Evolutionary conservation across 2,329 filamentous ascomycete species (phyloP), one percentile per base, ranked within the genome.

Genomic region (Ascomycota sp.): DNA sequence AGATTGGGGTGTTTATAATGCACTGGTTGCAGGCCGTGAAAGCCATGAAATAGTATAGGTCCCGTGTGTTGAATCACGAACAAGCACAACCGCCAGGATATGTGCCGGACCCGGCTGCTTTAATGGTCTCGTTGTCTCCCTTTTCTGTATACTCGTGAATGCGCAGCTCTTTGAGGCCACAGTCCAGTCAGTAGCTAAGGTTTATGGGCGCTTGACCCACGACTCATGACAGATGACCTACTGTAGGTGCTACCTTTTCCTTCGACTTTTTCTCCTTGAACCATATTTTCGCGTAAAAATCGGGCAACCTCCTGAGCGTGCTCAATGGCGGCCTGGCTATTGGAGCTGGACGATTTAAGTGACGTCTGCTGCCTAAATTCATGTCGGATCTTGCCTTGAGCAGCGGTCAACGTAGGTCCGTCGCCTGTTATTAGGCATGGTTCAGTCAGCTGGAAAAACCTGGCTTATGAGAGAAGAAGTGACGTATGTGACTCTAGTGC

Each of bases 71-170:
- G 17, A 29, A 32, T 43, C 33, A 50, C 32, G 40, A 43, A 31
- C 46, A 45, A 31, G 46, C 43, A 20, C 53, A 52, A n/a, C 48
- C 45, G 7, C 44, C 39, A n/a, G 36, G 15, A 5, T n/a, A 28
- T n/a, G 33, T 34, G 24, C 44, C 46, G 2, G 36, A 49, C 35
- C 55, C 60, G 3, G 64, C 63, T 30, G 70, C 59, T 53, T 85
- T 91, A 43, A 94, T 70, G 22, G 75, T 80, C 42, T 94, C 83
- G 47, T 98, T 98, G 54, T 95, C 79, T 31, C 89, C 83, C 39
- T 81, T 65, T 52, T 98, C 86, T 20, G 77, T 98, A 39, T 92
- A 60, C 36, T 92, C 68, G 50, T 95, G 89, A 53, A 98, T 94
- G 30, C 75, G 67, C 33, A 95, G 57, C 47, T 77, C 83, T 94